These are phyloP conservation scores for Blepharisma stoltei DNA, from an alignment of 73 alveolate species.

Conservation along the genomic window DNA sequence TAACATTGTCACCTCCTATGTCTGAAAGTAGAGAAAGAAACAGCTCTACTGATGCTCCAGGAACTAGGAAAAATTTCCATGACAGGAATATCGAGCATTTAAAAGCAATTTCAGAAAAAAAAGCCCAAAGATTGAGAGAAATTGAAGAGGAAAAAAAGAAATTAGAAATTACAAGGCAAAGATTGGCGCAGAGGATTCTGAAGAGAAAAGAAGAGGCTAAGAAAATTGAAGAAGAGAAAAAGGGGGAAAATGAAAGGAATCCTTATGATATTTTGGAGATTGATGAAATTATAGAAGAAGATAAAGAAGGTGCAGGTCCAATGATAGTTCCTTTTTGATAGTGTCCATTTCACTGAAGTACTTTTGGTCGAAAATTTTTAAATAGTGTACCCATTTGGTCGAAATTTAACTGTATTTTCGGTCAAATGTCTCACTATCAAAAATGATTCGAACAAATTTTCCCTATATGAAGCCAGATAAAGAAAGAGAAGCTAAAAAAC, in stretches of 20 bases:
- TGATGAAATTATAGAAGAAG: too few species aligned
- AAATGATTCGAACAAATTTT: too few species aligned
- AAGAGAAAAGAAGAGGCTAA: constrained; percentile 18
- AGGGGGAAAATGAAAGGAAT: background rate
- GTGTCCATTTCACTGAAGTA: too few species aligned
- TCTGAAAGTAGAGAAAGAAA: background rate
- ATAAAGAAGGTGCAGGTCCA: constrained; percentile 39
- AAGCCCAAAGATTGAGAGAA: background rate
- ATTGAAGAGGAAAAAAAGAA: constrained; percentile 13
- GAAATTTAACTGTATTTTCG: too few species aligned
- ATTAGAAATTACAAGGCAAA: constrained; percentile 7
- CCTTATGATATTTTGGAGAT: too few species aligned
- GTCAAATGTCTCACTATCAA: too few species aligned
- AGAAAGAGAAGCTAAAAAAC: constrained; percentile 39
- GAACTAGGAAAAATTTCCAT: constrained; percentile 18
- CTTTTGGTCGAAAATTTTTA: too few species aligned
- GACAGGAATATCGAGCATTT: constrained; percentile 20
- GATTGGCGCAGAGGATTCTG: constrained; percentile 8
- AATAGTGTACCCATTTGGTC: too few species aligned
- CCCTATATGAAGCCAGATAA: constrained; percentile 32
- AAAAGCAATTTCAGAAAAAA: background rate
- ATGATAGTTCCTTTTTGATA: too few species aligned
- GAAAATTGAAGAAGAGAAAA: background rate
- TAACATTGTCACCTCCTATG: background rate
- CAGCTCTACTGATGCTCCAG: background rate